These are phyloP conservation scores for Volutella citrinella DNA, from an alignment of 2,329 filamentous ascomycete genomes.

Conservation along the genomic window DNA sequence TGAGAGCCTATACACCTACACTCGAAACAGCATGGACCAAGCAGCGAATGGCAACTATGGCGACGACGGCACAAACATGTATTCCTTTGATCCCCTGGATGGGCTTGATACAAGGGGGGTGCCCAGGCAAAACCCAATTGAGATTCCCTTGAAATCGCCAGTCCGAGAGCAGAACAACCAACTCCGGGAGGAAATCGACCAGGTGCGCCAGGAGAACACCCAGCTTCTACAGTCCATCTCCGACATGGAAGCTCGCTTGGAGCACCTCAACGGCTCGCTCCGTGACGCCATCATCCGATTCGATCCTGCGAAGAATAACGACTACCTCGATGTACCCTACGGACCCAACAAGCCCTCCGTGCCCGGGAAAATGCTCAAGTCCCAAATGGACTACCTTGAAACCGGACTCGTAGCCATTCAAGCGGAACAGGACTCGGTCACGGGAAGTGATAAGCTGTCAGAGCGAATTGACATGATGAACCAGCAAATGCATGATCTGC, in stretches of 20 bases:
- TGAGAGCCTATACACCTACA: conserved; percentile 71
- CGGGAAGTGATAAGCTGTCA: conserved; percentile 37
- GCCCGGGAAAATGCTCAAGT: conserved; percentile 45
- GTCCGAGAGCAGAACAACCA: conserved; percentile 52
- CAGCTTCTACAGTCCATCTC: conserved; percentile 49
- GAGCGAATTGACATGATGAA: conserved; percentile 62
- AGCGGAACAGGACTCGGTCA: conserved; percentile 49
- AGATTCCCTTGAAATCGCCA: conserved; percentile 58
- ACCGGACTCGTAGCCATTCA: conserved; percentile 60
- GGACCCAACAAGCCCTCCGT: conserved; percentile 29
- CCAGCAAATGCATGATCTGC: conserved; percentile 58
- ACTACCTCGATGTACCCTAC: conserved; percentile 43
- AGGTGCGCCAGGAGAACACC: conserved; percentile 43
- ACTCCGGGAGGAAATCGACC: conserved; percentile 46
- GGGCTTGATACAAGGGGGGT: conserved; percentile 29
- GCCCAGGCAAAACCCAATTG: conserved; percentile 44
- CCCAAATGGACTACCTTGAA: conserved; percentile 70
- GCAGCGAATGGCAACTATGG: conserved; percentile 61
- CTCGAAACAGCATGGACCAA: conserved; percentile 56
- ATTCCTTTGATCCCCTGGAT: conserved; percentile 65
- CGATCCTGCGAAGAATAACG: conserved; percentile 53
- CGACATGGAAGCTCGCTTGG: conserved; percentile 63
- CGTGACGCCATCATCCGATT: conserved; percentile 64
- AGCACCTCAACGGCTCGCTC: conserved; percentile 64
- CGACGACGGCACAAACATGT: conserved; percentile 69